A percentile compares a stretch with the other conserved stretches of the same genome.
These are phyloP conservation scores for Pichia californica DNA, from an alignment of 805 yeast genomes.

Conservation along the genomic window DNA sequence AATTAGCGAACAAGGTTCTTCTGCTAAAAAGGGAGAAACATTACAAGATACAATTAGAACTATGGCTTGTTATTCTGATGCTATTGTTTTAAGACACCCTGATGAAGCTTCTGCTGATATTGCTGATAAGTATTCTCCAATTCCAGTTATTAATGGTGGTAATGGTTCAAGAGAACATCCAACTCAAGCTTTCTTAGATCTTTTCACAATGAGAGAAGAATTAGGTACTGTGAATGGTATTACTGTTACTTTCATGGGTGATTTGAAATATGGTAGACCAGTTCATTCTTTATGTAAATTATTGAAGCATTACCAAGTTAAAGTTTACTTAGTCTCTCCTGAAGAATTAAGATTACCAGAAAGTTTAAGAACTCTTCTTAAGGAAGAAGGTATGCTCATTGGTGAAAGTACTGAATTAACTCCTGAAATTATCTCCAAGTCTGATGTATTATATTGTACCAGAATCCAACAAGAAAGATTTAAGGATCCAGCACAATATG, in stretches of 20 bases:
- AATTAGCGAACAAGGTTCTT: constrained; percentile 78
- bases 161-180: constrained; percentile 98
- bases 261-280: constrained; percentile 95
- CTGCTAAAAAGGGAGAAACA: constrained; percentile 97
- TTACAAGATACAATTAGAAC: constrained; percentile 95
- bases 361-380: constrained; percentile 60
- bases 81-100: constrained; percentile 95
- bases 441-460: constrained; percentile 96
- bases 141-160: constrained; percentile 97
- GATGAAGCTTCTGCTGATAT: constrained; percentile 83
- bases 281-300: constrained; percentile 93
- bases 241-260: constrained; percentile 98
- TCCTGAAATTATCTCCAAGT: constrained; percentile 75
- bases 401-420: constrained; percentile 73
- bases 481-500: constrained; percentile 65
- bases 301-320: constrained; percentile 86
- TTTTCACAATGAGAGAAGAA: constrained; percentile 98
- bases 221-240: constrained; percentile 97
- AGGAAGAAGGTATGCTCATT: constrained; percentile 59
- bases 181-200: constrained; percentile 94
- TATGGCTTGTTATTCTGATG: constrained; percentile 93
- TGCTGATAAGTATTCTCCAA: constrained; percentile 95
- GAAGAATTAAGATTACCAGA: constrained; percentile 80
- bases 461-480: constrained; percentile 98
- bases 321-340: constrained; percentile 89